Evolutionary conservation across 352 stramenopile species (phyloP).

Genomic region (Blastocystis hominis): DNA sequence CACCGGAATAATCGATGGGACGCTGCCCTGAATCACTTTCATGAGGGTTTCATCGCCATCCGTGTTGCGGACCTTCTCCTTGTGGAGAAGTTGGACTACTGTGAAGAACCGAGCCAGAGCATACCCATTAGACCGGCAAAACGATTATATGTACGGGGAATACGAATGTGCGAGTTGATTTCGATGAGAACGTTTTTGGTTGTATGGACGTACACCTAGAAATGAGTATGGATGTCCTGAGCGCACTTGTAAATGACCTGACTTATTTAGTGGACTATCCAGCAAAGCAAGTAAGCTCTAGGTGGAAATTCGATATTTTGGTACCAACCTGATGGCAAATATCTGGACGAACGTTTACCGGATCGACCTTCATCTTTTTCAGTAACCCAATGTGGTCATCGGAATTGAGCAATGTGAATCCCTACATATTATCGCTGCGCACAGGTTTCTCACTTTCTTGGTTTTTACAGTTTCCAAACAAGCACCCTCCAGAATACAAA

Average conservation of each 20-base stretch:
- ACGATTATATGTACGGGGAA: conserved; percentile 97
- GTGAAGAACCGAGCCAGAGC: conserved; percentile 70
- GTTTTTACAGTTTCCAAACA: conserved; percentile 98
- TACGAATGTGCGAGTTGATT: conserved; percentile 90
- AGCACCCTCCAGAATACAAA: conserved; percentile 93
- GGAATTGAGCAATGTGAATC: conserved; percentile 98
- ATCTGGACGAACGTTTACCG: conserved; percentile 88
- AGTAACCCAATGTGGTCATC: conserved; percentile 92
- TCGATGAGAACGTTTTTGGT: conserved; percentile 92
- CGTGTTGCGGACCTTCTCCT: conserved; percentile 97
- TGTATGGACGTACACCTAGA: conserved; percentile 84
- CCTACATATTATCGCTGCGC: conserved; percentile 59
- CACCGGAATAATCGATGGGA: conserved; percentile 87
- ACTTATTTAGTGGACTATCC: conserved; percentile 98
- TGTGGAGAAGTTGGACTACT: conserved; percentile 96
- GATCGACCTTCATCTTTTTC: conserved; percentile 87
- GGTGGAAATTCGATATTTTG: background rate
- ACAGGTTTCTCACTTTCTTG: conserved; percentile 69
- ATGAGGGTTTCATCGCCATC: conserved; percentile 81
- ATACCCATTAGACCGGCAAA: conserved; percentile 86
- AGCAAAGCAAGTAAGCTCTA: conserved; percentile 91
- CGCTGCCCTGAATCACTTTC: conserved; percentile 97
- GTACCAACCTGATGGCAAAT: conserved; percentile 83
- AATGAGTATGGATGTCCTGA: background rate
- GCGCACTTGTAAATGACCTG: conserved; percentile 82